Evolutionary conservation across 164 flowering plant species (phyloP), one percentile per base, ranked within the genome.

Genomic region (Santalum album): DNA sequence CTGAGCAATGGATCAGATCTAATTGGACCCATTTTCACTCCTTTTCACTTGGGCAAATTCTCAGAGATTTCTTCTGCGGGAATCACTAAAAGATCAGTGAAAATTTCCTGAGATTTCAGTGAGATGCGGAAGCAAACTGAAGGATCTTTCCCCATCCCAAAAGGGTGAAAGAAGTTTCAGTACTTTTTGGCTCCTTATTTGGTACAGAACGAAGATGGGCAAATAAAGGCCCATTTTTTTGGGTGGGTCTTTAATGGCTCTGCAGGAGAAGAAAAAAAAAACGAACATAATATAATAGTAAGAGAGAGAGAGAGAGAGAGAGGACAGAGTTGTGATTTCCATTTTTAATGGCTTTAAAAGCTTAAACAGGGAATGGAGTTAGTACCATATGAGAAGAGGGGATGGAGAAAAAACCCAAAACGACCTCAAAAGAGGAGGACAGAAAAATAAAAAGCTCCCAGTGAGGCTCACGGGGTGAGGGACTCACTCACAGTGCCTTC

Each of bases 101-200:
- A 42, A 34, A 34, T 9, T 39, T 18, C 9, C 26, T 9, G 23
- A 35, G 19, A 42, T 21, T 12, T 45, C 39, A 44, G 58, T 44
- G 18, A 51, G 59, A 54, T 59, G 50, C 68, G 56, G 58, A 52
- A 32, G 25, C 57, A 24, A 54, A 51, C 65, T 38, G 61, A 55
- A 60, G 53, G 58, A 66, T 57, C 58, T 61, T 43, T 38, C 49
- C 10, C 55, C 43, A 20, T 38, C 52, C 38, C 55, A 64, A 38
- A 56, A 58, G 55, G 49, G 49, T 7, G 46, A 57, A 47, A 24
- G 59, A 49, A 60, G 66, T 39, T 59, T 38, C 63, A 60, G 57
- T 54, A 38, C 59, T 57, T 20, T 59, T 56, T 38, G 57, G 54
- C 48, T 56, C 22, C 1, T 15, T 42, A 18, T 23, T 39, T 26